Conservation (phyloP, 805 yeast genomes). For the Candida chauliodis region DNA sequence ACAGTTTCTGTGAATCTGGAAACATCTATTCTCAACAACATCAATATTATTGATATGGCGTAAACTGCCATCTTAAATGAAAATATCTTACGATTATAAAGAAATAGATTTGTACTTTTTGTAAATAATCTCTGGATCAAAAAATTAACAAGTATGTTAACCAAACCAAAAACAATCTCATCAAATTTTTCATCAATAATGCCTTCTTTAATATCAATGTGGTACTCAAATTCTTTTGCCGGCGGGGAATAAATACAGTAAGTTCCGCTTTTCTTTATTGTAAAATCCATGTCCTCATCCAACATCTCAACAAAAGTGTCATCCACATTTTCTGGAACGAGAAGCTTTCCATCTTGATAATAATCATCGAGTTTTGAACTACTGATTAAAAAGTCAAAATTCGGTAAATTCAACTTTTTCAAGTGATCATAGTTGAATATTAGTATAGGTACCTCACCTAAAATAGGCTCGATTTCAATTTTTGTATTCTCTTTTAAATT, state of each 20-base stretch:
- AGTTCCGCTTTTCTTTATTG: neutral
- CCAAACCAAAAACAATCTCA: neutral
- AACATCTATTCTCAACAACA: neutral
- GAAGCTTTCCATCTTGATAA: neutral
- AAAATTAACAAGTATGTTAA: neutral
- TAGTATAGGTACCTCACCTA: slow-evolving; percentile 3
- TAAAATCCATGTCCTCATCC: neutral
- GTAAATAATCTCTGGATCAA: neutral
- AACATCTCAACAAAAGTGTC: neutral
- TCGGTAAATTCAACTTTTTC: neutral
- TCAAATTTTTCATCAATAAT: neutral
- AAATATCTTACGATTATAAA: neutral
- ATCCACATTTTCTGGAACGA: neutral
- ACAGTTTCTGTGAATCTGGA: slow-evolving; percentile 1
- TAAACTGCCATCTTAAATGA: neutral
- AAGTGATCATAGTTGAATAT: slow-evolving; percentile 3
- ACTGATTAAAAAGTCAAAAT: slow-evolving; percentile 2
- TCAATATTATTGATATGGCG: neutral
- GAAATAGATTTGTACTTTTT: neutral
- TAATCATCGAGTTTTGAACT: slow-evolving; percentile 4
- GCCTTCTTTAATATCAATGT: neutral
- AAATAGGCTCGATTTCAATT: neutral
- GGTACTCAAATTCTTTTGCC: neutral
- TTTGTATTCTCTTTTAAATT: neutral
- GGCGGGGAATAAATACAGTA: slow-evolving; percentile 5